phyloP scores from a whole-genome alignment of 352 stramenopile genomes.

The Thalassiosira exigua region DNA sequence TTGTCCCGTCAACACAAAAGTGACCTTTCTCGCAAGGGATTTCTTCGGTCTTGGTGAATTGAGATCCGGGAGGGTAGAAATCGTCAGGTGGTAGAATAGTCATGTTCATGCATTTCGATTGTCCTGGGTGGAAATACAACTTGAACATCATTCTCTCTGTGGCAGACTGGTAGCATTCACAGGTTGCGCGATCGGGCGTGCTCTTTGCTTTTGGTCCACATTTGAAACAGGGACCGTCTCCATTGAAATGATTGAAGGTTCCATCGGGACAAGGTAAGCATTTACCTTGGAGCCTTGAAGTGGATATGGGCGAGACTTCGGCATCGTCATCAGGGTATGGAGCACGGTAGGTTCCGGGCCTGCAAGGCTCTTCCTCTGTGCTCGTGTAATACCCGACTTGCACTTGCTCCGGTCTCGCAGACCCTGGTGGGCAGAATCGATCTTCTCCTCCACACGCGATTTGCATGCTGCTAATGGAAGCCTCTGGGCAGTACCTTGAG shows the following conservation, averaged over 20 bases:
- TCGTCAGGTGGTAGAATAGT: conserved; percentile 20
- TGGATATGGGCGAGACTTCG: conserved; percentile 21
- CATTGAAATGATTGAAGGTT: conserved; percentile 31
- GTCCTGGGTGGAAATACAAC: conserved; percentile 35
- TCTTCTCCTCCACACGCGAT: conserved; percentile 40
- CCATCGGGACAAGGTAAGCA: conserved; percentile 45
- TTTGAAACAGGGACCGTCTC: conserved; percentile 30
- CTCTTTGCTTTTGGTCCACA: conserved; percentile 46
- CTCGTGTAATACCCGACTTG: conserved; percentile 49
- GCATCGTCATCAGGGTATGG: conserved; percentile 16
- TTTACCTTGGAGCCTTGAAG: conserved; percentile 6
- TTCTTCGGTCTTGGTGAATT: conserved; percentile 46
- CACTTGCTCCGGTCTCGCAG: conserved; percentile 28
- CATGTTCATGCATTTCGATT: conserved; percentile 18
- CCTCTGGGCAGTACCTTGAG: not conserved
- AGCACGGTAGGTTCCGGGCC: conserved; percentile 40
- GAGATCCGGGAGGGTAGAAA: conserved; percentile 14
- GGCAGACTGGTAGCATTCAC: conserved; percentile 52
- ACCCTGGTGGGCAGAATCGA: conserved; percentile 45
- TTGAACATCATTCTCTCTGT: conserved; percentile 35
- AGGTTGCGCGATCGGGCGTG: conserved; percentile 31
- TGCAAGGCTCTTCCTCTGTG: conserved; percentile 43
- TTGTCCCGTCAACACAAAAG: conserved; percentile 33
- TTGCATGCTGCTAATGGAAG: conserved; percentile 23
- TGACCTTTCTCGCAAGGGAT: conserved; percentile 25